A percentile compares a stretch with the other conserved stretches of the same genome.
These are phyloP conservation scores for Entoloma clypeatum DNA, from an alignment of 1,284 basidiomycete species.

Conservation along the genomic window DNA sequence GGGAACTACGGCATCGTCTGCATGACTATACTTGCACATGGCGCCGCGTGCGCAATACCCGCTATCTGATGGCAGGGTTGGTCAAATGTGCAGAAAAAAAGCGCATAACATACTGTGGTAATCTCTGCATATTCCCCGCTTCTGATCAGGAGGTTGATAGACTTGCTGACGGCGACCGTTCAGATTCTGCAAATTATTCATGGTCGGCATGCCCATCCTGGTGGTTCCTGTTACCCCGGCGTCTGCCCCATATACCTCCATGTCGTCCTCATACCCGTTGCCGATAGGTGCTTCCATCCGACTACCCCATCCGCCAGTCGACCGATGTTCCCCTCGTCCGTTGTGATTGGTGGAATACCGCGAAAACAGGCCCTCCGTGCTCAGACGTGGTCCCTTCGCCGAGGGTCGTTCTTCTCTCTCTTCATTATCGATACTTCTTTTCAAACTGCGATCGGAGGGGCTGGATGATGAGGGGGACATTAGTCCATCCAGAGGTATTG, in stretches of 20 bases:
- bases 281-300: conserved; percentile 28
- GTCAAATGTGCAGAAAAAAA: conserved; percentile 2
- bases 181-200: conserved; percentile 34
- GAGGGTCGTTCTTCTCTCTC: conserved; percentile 55
- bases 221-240: conserved; percentile 30
- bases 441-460: conserved; percentile 53
- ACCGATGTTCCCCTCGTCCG: conserved; percentile 32
- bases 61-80: conserved; percentile 50
- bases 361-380: conserved; percentile 57
- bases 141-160: conserved; percentile 67
- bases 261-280: conserved; percentile 29
- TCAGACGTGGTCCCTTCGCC: conserved; percentile 67
- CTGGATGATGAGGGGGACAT: conserved; percentile 41
- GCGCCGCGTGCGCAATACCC: conserved; percentile 90
- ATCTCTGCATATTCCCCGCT: conserved; percentile 76
- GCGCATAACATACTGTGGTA: conserved; percentile 73
- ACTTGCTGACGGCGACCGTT: conserved; percentile 49
- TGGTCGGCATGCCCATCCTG: conserved; percentile 25
- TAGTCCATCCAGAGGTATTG: conserved; percentile 70
- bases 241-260: conserved; percentile 32
- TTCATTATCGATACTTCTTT: conserved; percentile 60
- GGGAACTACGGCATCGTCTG: conserved; percentile 74
- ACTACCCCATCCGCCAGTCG: conserved; percentile 38
- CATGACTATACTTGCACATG: conserved; percentile 91
- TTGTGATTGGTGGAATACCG: conserved; percentile 50